Base-by-base conservation (phyloP, 2,329 filamentous ascomycete species). In the Penicillium sp. region DNA sequence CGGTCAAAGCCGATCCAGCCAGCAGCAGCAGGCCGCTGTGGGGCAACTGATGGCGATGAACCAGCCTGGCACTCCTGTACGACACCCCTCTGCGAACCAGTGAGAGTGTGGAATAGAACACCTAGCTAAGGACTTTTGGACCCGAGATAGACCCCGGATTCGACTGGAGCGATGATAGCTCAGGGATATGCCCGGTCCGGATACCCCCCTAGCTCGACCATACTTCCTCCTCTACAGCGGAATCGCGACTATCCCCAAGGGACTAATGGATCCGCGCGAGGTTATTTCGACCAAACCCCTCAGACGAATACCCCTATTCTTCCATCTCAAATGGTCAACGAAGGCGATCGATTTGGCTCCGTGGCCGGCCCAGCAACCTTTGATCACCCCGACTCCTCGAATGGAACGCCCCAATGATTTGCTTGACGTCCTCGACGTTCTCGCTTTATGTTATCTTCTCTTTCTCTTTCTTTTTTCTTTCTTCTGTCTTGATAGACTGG, bases 41-140 rank as follows among this genome's bases (percentile, higher is more conserved):
- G 72, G 73, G 60, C 69, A 72, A 45, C 47, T 75, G 47, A 71
- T 71, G 58, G 68, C 71, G 60, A 71, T 74, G 66, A 75, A 74
- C 56, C 70, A 69, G 60, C 70, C 72, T 60, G 70, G 70, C 48
- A 75, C 73, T 58, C 73, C 73, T 70, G 72, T 75, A 75, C 67
- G 71, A 62, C 65, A 67, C 64, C 62, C 64, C 61, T 64, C 61
- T 59, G 57, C 63, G 53, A 66, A 60, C 58, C 62, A 62, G 61
- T 69, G 63, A 65, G 57, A 51, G 61, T 45, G 36, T 52, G 50
- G 55, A 61, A 64, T 52, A 63, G 55, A 61, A 64, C 47, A 64
- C 58, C 52, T 59, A 64, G 63, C 69, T 72, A 70, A 73, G 64
- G 62, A 68, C 10, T 63, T 62, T 65, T 66, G 60, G 60, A 57